Percentiles rank a stretch among this genome's conserved stretches.
Conservation (phyloP, 176 grass and related monocot genomes). For the Cenchrus americanus region DNA sequence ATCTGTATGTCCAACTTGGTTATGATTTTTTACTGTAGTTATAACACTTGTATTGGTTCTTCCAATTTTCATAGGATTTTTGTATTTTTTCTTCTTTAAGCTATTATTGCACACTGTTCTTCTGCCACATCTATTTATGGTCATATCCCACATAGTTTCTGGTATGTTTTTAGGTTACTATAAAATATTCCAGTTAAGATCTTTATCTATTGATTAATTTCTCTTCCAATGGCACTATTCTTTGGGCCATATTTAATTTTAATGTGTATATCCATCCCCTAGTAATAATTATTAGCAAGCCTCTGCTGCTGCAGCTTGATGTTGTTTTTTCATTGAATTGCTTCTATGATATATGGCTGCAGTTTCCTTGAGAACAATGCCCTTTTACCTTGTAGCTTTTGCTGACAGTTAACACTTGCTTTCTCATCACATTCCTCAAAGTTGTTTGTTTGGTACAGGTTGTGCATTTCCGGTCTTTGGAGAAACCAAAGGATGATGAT, state of each 20-base stretch:
- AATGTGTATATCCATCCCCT: conserved; percentile 8
- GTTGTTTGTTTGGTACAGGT: conserved; percentile 53
- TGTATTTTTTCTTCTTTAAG: conserved; percentile 1
- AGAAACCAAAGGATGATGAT: conserved; percentile 92
- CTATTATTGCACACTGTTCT: neutral
- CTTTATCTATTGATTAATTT: neutral
- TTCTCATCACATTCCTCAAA: conserved; percentile 8
- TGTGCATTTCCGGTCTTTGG: conserved; percentile 78
- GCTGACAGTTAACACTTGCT: neutral
- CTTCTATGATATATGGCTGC: neutral
- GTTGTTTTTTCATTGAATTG: conserved; percentile 1
- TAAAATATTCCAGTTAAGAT: conserved; percentile 9
- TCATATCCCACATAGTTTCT: conserved; percentile 23
- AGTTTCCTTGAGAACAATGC: neutral
- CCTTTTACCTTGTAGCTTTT: conserved; percentile 20
- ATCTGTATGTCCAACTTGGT: conserved; percentile 24
- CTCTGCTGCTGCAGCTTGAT: neutral
- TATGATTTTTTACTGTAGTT: conserved; percentile 21
- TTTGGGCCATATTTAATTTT: neutral
- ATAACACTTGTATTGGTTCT: conserved; percentile 7
- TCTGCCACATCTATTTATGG: conserved; percentile 19
- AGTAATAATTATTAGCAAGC: neutral
- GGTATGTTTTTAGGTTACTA: conserved; percentile 25
- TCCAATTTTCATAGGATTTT: neutral
- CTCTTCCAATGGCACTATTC: conserved; percentile 4